Base-by-base conservation (phyloP, 306 rosid genomes). In the Dalbergia cochinchinensis region DNA sequence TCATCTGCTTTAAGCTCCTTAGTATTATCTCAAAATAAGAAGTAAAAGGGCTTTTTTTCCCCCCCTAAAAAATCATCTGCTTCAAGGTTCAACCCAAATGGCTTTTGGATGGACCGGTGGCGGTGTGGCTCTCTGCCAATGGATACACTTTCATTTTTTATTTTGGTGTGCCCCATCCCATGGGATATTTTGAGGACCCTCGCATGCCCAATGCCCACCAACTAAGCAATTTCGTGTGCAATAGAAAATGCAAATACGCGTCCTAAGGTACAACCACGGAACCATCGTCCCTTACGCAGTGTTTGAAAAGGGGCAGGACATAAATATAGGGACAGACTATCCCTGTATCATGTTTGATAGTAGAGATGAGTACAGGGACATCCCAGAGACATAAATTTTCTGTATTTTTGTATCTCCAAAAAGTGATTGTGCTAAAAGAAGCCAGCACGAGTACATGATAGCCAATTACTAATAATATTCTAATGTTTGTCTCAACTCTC, bases 221-320 rank as follows among this genome's bases (percentile, higher is more conserved):
- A 31, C 82, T 19, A 22, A 11, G 75, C 6, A 4, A 9, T 55
- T 67, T 6, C 34, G 48, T 10, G 13, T 10, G 4, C 12, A 11
- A 39, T 45, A 13, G 4, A 53, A 54, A 48, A 71, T 3, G 14
- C 37, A 62, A 50, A 79, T 35, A 45, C 77, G 83, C 78, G 77
- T 59, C 69, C 50, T 41, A 1, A 33, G 61, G 22, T 72, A 13
- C 63, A 65, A 37, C 76, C 61, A 26, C 76, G 50, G 42, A 34
- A 68, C 61, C 69, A 47, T 54, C 31, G 31, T 31, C 12, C 31
- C 11, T 12, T 2, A n/a, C n/a, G n/a, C n/a, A n/a, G n/a, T n/a
- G n/a, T n/a, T n/a, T n/a, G n/a, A n/a, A n/a, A n/a, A n/a, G n/a
- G n/a, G n/a, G n/a, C n/a, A n/a, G n/a, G n/a, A n/a, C n/a, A n/a